These are phyloP conservation scores for Firmiana major DNA, from an alignment of 345 rosid species.

Conservation along the genomic window DNA sequence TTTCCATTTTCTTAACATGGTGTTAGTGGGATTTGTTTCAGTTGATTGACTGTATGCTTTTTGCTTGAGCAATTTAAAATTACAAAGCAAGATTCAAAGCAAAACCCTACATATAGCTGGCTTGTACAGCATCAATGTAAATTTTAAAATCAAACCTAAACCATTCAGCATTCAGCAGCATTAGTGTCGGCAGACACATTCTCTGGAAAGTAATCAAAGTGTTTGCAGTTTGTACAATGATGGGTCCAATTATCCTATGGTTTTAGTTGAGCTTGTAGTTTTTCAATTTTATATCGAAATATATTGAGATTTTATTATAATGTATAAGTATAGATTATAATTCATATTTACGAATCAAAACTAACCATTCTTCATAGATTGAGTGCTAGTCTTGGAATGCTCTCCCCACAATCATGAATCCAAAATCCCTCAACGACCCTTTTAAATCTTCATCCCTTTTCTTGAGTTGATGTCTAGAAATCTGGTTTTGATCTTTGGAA, in stretches of 20 bases:
- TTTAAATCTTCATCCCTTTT: not conserved
- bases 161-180: not conserved
- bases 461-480: not conserved
- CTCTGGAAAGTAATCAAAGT: not conserved
- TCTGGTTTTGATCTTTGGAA: not conserved
- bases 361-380: too few species aligned
- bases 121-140: not conserved
- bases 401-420: too few species aligned
- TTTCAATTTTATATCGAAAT: too few species aligned
- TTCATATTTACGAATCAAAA: too few species aligned
- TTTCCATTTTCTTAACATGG: not conserved
- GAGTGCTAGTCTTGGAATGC: too few species aligned
- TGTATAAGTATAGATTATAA: too few species aligned
- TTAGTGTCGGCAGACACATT: conserved; percentile 14
- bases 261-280: too few species aligned
- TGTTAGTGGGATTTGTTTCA: conserved; percentile 12
- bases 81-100: not conserved
- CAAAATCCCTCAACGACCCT: not conserved
- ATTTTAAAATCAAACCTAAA: not conserved
- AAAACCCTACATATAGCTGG: not conserved
- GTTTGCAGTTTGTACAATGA: not conserved
- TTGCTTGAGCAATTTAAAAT: not conserved
- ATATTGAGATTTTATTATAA: too few species aligned
- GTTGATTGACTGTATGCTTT: not conserved
- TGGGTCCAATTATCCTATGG: not conserved